Base-by-base conservation (phyloP, 441 rosid genomes). In the Raphanus hybrid region DNA sequence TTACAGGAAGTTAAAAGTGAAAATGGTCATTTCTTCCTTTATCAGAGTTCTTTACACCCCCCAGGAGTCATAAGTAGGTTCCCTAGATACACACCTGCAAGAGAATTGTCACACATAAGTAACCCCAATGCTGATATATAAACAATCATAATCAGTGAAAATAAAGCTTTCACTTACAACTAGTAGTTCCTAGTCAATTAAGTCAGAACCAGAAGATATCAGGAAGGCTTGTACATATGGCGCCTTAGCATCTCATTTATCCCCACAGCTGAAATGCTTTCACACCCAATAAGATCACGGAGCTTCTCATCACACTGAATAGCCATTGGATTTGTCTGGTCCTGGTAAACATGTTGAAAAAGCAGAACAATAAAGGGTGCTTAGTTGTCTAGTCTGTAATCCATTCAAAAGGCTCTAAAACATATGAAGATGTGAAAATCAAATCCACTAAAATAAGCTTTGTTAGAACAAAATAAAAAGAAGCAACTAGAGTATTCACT, bases 201-300 rank as follows among this genome's bases (percentile, higher is more conserved):
- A 65, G 79, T 84, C 80, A 79, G 79, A 64, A 76, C 75, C 71
- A 78, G 52, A 63, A 62, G 79, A 73, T 60, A 82, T 89, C 85
- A 93, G 37, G 91, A 85, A 71, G 45, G 84, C 80, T 84, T 87
- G 78, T 83, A 84, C 74, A 92, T 86, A 84, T 90, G 94, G 78
- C 86, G 90, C 34, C 90, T 88, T 4, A 87, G 85, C 78, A 92
- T 80, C 85, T 89, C 92, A 14, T 82, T 85, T 65, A 91, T 84
- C 77, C 95, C 97, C 84, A 90, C 84, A 29, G 93, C 94, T 82
- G 97, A 88, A 14, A 94, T 90, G 90, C 94, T 90, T 76, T 94
- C 94, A 74, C 94, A 94, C 73, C 97, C 96, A 57, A 94, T 90
- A 71, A 94, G 97, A 59, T 90, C 94, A 0, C 74, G 82, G 64